Evolutionary conservation across 225 moss, liverwort and hornwort species (phyloP).

Genomic region (Physcomitrium patens): DNA sequence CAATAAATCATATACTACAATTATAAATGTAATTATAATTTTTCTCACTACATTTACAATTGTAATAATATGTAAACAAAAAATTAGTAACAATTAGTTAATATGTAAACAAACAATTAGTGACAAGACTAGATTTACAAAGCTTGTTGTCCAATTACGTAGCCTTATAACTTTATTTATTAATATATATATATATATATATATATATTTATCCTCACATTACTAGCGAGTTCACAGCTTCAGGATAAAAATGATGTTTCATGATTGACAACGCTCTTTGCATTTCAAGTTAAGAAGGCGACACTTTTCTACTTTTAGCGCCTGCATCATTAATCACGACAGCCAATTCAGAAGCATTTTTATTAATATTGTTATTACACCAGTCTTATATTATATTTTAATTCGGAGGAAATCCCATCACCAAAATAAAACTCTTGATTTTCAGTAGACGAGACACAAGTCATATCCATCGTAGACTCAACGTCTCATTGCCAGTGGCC

Average conservation of each 20-base stretch:
- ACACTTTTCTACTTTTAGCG: not conserved
- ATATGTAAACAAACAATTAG: too few species aligned
- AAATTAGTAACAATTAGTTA: too few species aligned
- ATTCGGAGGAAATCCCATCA: conserved; percentile 48
- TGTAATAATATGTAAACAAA: too few species aligned
- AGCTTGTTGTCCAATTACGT: too few species aligned
- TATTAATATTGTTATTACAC: not conserved
- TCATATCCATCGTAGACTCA: conserved; percentile 72
- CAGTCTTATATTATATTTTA: conserved; percentile 68
- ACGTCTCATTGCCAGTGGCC: conserved; percentile 86
- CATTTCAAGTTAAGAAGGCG: not conserved
- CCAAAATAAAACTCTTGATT: conserved; percentile 67
- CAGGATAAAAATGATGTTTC: not conserved
- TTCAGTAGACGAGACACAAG: conserved; percentile 71
- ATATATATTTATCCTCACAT: too few species aligned
- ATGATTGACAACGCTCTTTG: not conserved
- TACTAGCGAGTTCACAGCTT: not conserved
- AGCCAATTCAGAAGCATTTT: not conserved
- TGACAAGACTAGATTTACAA: too few species aligned
- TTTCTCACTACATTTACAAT: too few species aligned
- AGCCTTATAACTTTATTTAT: too few species aligned
- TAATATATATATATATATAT: too few species aligned
- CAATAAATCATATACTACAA: too few species aligned
- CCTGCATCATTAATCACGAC: not conserved
- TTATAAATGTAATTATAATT: too few species aligned